Conservation (phyloP, 1,139 yeast species). For the Pichia sorboxylosa region DNA sequence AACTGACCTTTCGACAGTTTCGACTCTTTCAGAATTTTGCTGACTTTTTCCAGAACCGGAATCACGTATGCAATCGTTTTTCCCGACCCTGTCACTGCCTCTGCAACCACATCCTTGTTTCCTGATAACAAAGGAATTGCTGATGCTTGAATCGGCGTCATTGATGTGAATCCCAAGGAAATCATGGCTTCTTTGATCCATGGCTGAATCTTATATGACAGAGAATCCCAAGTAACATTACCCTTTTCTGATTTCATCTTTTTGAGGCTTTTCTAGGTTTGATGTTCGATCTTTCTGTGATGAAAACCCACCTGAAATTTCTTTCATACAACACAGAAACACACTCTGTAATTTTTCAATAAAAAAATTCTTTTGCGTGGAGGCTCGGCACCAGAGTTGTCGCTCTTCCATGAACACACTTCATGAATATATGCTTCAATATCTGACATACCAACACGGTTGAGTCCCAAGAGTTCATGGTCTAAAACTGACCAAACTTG, state of each 20-base stretch:
- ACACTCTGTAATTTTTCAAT: background rate
- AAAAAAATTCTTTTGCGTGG: background rate
- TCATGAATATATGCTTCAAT: no score
- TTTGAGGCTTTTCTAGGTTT: no score
- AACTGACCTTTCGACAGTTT: conserved; percentile 46
- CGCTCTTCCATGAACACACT: no score
- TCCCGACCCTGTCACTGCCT: conserved; percentile 95
- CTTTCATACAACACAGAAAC: background rate
- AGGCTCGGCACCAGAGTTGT: no score
- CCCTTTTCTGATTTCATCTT: conserved; percentile 10
- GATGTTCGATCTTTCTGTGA: no score
- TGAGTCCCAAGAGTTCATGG: no score
- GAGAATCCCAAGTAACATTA: conserved; percentile 17
- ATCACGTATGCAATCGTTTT: conserved; percentile 80
- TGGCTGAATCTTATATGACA: conserved; percentile 24
- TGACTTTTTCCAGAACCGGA: conserved; percentile 64
- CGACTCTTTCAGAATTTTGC: conserved; percentile 20
- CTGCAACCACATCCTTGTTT: conserved; percentile 94
- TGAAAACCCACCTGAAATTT: conserved; percentile 1
- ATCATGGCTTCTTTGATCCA: conserved; percentile 52
- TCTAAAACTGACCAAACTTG: no score
- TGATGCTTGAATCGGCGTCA: conserved; percentile 98
- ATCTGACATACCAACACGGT: no score
- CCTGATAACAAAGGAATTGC: conserved; percentile 77
- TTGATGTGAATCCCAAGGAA: conserved; percentile 61